Conservation (phyloP, 768 basidiomycete species). For the Russula emetica region DNA sequence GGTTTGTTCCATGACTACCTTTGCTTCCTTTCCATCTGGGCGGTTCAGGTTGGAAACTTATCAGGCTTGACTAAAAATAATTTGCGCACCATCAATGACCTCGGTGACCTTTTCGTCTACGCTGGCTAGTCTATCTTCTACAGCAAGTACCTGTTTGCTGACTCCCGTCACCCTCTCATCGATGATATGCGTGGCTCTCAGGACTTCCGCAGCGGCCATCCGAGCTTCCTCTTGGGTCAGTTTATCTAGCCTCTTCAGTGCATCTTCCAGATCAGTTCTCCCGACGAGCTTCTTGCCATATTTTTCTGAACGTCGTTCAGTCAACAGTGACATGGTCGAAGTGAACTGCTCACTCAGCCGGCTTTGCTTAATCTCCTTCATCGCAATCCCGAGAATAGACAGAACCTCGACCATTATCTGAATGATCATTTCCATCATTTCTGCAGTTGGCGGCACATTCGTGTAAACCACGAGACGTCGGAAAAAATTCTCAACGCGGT, state of each 20-base stretch:
- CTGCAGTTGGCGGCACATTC: background rate
- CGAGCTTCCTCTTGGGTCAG: constrained; percentile 1
- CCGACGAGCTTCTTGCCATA: background rate
- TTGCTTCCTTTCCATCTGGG: background rate
- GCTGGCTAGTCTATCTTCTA: too few species aligned
- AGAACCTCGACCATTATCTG: background rate
- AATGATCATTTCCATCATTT: background rate
- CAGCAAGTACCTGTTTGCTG: too few species aligned
- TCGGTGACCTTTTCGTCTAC: background rate
- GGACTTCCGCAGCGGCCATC: background rate
- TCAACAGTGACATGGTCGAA: background rate
- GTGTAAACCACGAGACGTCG: background rate
- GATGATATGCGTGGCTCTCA: background rate
- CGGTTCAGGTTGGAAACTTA: too few species aligned
- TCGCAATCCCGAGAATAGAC: background rate
- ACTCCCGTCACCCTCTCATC: background rate
- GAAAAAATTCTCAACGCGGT: background rate
- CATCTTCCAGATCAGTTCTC: background rate
- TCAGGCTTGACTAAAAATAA: background rate
- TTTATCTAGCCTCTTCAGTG: background rate
- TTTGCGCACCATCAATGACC: background rate
- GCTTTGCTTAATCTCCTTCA: background rate
- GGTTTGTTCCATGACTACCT: background rate
- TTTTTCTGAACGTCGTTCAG: background rate
- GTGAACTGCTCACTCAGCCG: background rate